These are phyloP conservation scores for Dentipellis sp. DNA, from an alignment of 768 basidiomycete species.

Conservation along the genomic window DNA sequence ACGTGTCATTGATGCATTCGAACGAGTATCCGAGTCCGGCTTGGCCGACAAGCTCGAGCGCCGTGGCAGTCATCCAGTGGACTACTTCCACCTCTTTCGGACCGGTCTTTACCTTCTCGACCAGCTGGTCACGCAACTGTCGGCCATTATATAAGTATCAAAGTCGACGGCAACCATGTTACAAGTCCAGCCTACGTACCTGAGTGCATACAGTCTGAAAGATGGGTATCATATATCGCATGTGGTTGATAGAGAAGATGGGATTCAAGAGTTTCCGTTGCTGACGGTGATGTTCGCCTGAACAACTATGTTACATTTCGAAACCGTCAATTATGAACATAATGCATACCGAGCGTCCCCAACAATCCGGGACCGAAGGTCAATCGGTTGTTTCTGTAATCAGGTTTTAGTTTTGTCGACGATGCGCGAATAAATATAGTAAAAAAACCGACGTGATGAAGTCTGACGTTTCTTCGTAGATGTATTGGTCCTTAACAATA, in stretches of 20 bases:
- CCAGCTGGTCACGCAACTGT: neutral
- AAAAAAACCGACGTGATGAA: conserved; percentile 3
- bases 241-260: conserved; percentile 17
- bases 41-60: conserved; percentile 28
- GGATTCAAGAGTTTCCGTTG: conserved; percentile 21
- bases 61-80: conserved; percentile 23
- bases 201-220: conserved; percentile 25
- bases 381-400: conserved; percentile 6
- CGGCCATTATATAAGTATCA: neutral
- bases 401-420: neutral
- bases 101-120: conserved; percentile 10
- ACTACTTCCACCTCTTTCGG: conserved; percentile 24
- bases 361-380: conserved; percentile 30
- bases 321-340: neutral
- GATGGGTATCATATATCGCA: conserved; percentile 12
- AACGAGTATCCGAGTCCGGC: conserved; percentile 26
- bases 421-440: neutral
- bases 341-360: conserved; percentile 24
- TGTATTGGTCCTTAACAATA: conserved; percentile 11
- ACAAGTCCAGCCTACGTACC: conserved; percentile 13
- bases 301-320: neutral
- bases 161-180: conserved; percentile 11
- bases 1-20: conserved; percentile 18
- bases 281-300: conserved; percentile 19
- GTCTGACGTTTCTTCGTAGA: conserved; percentile 6